Conservation (phyloP, 2,329 filamentous ascomycete species). For the Penicillium sp. region DNA sequence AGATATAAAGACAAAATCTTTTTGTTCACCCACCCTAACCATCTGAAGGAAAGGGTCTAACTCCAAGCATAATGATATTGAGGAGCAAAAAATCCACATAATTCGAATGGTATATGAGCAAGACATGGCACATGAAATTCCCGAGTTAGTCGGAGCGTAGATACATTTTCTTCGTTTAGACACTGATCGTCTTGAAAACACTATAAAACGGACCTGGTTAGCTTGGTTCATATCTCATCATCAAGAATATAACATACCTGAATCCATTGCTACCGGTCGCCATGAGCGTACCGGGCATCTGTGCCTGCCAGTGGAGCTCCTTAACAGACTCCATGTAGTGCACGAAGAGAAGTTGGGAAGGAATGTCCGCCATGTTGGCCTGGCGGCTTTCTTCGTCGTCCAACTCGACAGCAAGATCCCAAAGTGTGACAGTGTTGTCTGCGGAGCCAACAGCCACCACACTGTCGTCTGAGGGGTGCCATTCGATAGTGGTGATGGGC, state of each 20-base stretch:
- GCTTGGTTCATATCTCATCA: slow-evolving; percentile 3
- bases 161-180: slow-evolving; percentile 48
- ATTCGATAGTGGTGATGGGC: slow-evolving; percentile 93
- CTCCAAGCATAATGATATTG: slow-evolving; percentile 19
- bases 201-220: slow-evolving; percentile 43
- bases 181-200: slow-evolving; percentile 80
- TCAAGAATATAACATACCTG: slow-evolving; percentile 48
- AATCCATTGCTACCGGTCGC: slow-evolving; percentile 88
- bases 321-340: slow-evolving; percentile 95
- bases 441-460: slow-evolving; percentile 89
- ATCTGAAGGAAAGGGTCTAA: slow-evolving; percentile 16
- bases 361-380: slow-evolving; percentile 82
- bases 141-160: slow-evolving; percentile 12
- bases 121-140: slow-evolving; percentile 30
- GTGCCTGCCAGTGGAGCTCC: slow-evolving; percentile 95
- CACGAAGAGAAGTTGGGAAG: slow-evolving; percentile 91
- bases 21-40: slow-evolving; percentile 18
- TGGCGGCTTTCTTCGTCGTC: slow-evolving; percentile 96
- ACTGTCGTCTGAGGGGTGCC: slow-evolving; percentile 96
- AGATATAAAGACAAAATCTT: slow-evolving; percentile 13
- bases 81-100: slow-evolving; percentile 19
- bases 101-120: slow-evolving; percentile 30
- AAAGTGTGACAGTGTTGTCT: slow-evolving; percentile 91
- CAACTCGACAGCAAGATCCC: slow-evolving; percentile 94
- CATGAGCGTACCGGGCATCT: slow-evolving; percentile 86